These are phyloP conservation scores for Rhynchospora breviuscula DNA, from an alignment of 176 grass and related monocot species.

Conservation along the genomic window DNA sequence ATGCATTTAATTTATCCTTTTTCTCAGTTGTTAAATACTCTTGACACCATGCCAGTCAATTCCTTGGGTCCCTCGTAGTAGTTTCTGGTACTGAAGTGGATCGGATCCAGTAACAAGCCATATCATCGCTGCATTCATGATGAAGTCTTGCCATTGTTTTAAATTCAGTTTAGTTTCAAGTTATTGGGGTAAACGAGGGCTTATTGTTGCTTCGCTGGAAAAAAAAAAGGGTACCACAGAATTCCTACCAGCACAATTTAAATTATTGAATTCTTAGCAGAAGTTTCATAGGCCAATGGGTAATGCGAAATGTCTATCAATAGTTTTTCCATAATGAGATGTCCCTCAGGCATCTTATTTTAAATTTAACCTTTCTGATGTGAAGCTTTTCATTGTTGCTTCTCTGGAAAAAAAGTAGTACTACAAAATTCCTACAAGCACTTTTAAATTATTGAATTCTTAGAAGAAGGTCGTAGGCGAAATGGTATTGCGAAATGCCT, in stretches of 20 bases:
- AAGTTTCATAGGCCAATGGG: background rate
- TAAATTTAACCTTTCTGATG: background rate
- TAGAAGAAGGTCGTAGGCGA: background rate
- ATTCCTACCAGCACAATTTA: background rate
- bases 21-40: slow-evolving; percentile 4
- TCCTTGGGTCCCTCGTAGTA: background rate
- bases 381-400: background rate
- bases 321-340: background rate
- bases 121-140: background rate
- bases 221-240: background rate
- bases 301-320: background rate
- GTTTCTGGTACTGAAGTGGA: background rate
- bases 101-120: background rate
- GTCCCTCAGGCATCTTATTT: background rate
- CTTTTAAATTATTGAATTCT: background rate
- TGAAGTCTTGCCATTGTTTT: background rate
- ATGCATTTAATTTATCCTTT: slow-evolving; percentile 7
- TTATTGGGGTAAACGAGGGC: background rate
- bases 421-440: background rate
- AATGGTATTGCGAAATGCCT: no score
- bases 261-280: background rate
- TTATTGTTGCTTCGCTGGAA: background rate
- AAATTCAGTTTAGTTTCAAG: background rate
- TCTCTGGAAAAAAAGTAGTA: background rate
- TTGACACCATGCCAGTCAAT: slow-evolving; percentile 5